phyloP scores from a whole-genome alignment of 345 rosid genomes.

The Fremontodendron californicum region DNA sequence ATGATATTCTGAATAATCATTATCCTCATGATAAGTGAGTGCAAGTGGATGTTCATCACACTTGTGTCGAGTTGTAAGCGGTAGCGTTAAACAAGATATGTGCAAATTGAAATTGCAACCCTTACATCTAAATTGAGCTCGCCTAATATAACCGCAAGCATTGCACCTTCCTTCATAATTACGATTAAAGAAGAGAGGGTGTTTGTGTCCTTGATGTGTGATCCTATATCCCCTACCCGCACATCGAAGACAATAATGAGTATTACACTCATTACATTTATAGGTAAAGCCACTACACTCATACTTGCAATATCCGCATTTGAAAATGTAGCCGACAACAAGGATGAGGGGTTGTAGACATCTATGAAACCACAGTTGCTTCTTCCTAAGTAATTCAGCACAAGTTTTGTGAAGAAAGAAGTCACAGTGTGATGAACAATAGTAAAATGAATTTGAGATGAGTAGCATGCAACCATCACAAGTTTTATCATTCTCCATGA shows the following conservation, averaged over 20 bases:
- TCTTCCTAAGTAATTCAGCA: not conserved
- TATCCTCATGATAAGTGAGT: not conserved
- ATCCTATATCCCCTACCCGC: not conserved
- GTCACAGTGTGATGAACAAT: conserved; percentile 18
- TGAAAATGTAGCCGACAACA: not conserved
- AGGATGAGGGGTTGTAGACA: not conserved
- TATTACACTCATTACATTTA: not conserved
- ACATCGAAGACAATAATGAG: not conserved
- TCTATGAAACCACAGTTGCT: not conserved
- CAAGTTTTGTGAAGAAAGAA: conserved; percentile 4
- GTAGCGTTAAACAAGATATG: not conserved
- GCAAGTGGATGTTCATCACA: conserved; percentile 5
- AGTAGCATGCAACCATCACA: not conserved
- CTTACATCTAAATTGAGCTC: not conserved
- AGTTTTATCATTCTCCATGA: not conserved
- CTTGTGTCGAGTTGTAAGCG: not conserved
- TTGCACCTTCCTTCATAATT: not conserved
- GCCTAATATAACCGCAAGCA: not conserved
- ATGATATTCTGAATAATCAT: not conserved
- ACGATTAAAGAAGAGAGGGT: not conserved
- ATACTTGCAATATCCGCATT: accelerated
- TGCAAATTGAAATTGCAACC: not conserved
- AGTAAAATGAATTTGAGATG: not conserved
- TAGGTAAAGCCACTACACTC: not conserved
- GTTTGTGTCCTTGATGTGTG: not conserved